phyloP scores from a whole-genome alignment of 441 rosid genomes.

The Gossypium davidsonii region DNA sequence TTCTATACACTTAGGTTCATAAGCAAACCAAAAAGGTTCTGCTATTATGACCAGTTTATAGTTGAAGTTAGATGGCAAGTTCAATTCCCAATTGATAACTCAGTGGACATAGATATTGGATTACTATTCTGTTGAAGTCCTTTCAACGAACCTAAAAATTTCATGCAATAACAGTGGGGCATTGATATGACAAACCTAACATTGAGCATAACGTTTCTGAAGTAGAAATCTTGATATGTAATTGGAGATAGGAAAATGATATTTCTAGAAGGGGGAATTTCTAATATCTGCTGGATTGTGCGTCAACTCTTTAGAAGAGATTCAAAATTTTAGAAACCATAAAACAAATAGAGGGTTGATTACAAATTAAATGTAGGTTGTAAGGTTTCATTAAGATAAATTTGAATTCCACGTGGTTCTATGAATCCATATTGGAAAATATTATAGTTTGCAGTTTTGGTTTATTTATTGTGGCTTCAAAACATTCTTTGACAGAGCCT shows the following conservation, averaged over 20 bases:
- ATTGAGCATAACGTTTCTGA: background rate
- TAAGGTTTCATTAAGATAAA: background rate
- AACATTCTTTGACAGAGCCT: background rate
- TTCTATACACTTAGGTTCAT: background rate
- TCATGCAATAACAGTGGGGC: background rate
- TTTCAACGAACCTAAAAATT: background rate
- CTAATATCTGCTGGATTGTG: background rate
- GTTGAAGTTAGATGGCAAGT: background rate
- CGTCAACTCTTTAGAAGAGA: background rate
- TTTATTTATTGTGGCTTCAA: background rate
- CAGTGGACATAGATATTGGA: background rate
- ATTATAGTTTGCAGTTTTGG: background rate
- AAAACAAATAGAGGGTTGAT: background rate
- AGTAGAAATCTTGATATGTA: background rate
- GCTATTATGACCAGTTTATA: background rate
- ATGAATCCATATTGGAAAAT: background rate
- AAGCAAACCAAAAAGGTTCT: background rate
- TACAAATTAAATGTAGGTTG: background rate
- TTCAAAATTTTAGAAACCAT: background rate
- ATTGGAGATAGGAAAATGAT: background rate
- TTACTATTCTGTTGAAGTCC: background rate
- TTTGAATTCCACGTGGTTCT: background rate
- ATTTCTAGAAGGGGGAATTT: background rate
- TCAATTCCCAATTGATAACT: background rate
- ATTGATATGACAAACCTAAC: background rate